phyloP scores from a whole-genome alignment of 495 filamentous ascomycete genomes.

The Collariella sp. region DNA sequence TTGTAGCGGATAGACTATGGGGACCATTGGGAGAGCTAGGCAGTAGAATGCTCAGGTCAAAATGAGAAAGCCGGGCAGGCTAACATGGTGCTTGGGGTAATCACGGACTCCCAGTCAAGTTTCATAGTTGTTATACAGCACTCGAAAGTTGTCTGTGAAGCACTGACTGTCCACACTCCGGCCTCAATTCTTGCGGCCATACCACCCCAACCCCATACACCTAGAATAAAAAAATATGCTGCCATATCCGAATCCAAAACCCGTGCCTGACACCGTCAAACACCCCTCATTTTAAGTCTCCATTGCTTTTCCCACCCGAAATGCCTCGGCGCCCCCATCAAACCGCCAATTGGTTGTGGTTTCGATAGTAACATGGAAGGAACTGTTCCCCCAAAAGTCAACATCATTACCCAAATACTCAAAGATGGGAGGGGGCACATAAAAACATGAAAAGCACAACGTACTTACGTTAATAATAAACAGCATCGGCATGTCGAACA shows the following conservation, averaged over 20 bases:
- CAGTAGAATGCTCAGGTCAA: not conserved
- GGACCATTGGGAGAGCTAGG: not conserved
- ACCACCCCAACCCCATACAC: not conserved
- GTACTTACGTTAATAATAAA: slow-evolving; percentile 90
- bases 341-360: slow-evolving; percentile 42
- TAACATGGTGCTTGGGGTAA: too few relatives aligned
- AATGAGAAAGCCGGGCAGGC: not conserved
- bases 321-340: slow-evolving; percentile 10
- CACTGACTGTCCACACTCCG: too few relatives aligned
- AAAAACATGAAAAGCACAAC: not conserved
- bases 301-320: slow-evolving; percentile 3
- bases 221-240: not conserved
- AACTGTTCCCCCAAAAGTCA: slow-evolving; percentile 30
- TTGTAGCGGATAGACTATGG: not conserved
- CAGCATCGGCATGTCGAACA: slow-evolving; percentile 97
- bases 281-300: slow-evolving; percentile 6
- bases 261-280: slow-evolving; percentile 2
- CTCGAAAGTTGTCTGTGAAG: too few relatives aligned
- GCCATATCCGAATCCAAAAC: slow-evolving; percentile 2
- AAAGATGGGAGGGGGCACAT: not conserved
- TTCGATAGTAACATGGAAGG: slow-evolving; percentile 43
- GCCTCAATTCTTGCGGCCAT: not conserved
- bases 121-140: too few relatives aligned
- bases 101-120: too few relatives aligned
- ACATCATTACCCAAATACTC: not conserved